Percentiles rank a stretch among this genome's conserved stretches.
phyloP scores from a whole-genome alignment of 2,329 filamentous ascomycete species.

The Ceratocystis cubensis region DNA sequence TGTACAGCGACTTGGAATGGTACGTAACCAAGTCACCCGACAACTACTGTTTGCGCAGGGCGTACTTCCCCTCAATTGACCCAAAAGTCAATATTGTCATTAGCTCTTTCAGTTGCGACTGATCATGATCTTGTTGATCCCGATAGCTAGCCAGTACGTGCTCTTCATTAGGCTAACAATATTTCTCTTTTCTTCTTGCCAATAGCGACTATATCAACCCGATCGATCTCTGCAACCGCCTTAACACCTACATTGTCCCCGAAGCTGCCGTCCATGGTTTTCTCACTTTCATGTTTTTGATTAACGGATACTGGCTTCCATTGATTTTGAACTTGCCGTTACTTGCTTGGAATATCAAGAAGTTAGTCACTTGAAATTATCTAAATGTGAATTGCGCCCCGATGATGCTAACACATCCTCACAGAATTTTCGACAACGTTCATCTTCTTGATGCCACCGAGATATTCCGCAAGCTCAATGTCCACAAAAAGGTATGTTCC shows the following conservation, averaged over 20 bases:
- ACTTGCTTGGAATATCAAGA: conserved; percentile 89
- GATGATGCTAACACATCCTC: conserved; percentile 23
- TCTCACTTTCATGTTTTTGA: conserved; percentile 86
- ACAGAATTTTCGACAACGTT: conserved; percentile 89
- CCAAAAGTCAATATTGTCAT: not conserved
- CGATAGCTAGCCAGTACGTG: not conserved
- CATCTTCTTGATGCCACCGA: conserved; percentile 95
- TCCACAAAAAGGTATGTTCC: conserved; percentile 79
- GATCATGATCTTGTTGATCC: not conserved
- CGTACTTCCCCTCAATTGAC: not conserved
- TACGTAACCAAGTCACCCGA: conserved; percentile 38
- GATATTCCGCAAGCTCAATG: conserved; percentile 97
- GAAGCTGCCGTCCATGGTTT: conserved; percentile 96
- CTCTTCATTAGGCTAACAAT: not conserved
- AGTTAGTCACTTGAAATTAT: conserved; percentile 49
- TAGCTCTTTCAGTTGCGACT: not conserved
- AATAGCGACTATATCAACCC: conserved; percentile 97
- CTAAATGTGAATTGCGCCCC: not conserved
- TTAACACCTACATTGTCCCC: conserved; percentile 98
- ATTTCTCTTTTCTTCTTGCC: not conserved
- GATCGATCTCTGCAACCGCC: conserved; percentile 98
- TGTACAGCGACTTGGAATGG: conserved; percentile 99
- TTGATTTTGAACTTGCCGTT: conserved; percentile 85
- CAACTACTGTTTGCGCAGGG: not conserved
- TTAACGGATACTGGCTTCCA: conserved; percentile 98